Conservation (phyloP, 768 basidiomycete genomes). For the Harrya chromipes region DNA sequence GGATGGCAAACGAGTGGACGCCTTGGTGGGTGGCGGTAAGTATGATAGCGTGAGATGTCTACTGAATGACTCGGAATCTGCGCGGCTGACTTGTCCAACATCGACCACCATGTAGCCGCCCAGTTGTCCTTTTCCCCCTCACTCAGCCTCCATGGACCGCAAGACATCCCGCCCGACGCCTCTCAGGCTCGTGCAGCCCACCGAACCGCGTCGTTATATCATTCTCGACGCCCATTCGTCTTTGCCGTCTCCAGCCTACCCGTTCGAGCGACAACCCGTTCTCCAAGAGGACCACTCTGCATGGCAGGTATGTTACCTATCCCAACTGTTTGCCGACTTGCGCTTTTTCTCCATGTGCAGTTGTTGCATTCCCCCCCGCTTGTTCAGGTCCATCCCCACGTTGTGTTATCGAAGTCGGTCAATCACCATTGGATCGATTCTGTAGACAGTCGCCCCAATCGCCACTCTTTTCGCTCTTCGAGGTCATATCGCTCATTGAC, state of each 20-base stretch:
- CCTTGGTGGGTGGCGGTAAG: not conserved
- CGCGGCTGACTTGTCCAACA: constrained; percentile 17
- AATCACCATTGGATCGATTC: not conserved
- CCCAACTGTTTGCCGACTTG: not conserved
- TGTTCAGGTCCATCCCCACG: not conserved
- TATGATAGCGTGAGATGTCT: constrained; percentile 5
- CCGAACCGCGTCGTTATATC: constrained; percentile 11
- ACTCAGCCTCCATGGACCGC: not conserved
- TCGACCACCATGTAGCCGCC: not conserved
- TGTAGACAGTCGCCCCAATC: not conserved
- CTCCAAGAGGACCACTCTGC: not conserved
- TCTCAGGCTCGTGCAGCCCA: constrained; percentile 19
- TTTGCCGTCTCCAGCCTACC: constrained; percentile 1
- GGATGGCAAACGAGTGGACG: constrained; percentile 3
- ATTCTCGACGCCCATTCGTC: constrained; percentile 8
- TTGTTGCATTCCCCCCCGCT: constrained; percentile 5
- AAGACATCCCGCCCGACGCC: constrained; percentile 9
- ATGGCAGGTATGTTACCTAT: not conserved
- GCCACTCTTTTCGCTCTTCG: not conserved
- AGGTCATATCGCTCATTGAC: constrained; percentile 8
- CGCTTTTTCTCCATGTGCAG: constrained; percentile 3
- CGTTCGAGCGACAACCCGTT: not conserved
- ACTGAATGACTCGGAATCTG: too few species aligned
- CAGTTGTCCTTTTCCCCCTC: not conserved
- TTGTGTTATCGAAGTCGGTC: not conserved